A percentile compares a stretch with the other conserved stretches of the same genome.
Conservation (phyloP, 306 rosid genomes). For the Ormosia emarginata region DNA sequence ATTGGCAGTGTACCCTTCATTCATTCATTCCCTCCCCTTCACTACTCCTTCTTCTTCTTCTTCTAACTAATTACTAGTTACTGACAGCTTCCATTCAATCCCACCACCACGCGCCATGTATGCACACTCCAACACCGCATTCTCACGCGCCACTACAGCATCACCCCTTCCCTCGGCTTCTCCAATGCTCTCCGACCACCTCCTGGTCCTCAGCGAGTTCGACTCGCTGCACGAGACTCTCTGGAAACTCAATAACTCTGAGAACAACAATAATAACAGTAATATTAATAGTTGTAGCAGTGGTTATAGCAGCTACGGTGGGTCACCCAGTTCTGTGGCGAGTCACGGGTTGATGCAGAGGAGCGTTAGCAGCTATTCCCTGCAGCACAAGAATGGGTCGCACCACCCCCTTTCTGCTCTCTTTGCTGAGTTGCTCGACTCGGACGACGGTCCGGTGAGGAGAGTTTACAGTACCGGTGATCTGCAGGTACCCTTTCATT, state of each 20-base stretch:
- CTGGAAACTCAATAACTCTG: conserved; percentile 34
- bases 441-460: conserved; percentile 41
- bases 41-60: not conserved
- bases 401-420: conserved; percentile 42
- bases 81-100: not conserved
- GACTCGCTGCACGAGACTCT: conserved; percentile 36
- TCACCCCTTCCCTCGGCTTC: conserved; percentile 8
- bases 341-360: conserved; percentile 40
- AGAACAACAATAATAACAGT: not conserved
- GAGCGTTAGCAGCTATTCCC: conserved; percentile 59
- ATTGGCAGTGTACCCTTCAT: not conserved
- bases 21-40: not conserved
- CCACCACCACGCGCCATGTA: conserved; percentile 49
- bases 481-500: conserved; percentile 39
- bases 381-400: conserved; percentile 36
- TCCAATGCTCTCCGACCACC: not conserved
- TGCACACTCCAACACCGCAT: conserved; percentile 20
- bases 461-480: conserved; percentile 71
- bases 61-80: not conserved
- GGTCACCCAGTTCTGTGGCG: conserved; percentile 44
- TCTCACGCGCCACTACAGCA: conserved; percentile 30
- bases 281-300: conserved; percentile 40
- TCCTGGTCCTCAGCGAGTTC: not conserved
- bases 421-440: conserved; percentile 30
- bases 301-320: conserved; percentile 54